A percentile compares a stretch with the other conserved stretches of the same genome.
Conservation (phyloP, 2,329 filamentous ascomycete genomes). For the Colletotrichum coccodes region DNA sequence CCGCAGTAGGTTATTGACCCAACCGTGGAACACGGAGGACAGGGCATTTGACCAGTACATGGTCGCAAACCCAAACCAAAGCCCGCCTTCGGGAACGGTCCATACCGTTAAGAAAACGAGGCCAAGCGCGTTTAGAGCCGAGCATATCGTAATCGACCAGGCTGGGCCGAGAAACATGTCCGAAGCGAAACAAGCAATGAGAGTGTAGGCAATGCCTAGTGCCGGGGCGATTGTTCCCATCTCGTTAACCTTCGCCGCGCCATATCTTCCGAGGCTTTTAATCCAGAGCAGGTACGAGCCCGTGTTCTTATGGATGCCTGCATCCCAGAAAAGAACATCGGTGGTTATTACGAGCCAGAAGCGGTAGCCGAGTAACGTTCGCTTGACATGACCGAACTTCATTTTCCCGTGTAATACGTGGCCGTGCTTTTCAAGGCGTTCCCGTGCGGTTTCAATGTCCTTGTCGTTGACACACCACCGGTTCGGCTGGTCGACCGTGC, state of each 20-base stretch:
- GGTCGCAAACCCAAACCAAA: conserved; percentile 63
- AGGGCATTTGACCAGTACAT: conserved; percentile 22
- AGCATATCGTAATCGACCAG: conserved; percentile 44
- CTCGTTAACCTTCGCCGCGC: conserved; percentile 60
- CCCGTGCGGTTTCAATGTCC: conserved; percentile 35
- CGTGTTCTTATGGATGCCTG: conserved; percentile 51
- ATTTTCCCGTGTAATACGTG: conserved; percentile 51
- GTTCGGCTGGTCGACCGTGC: conserved; percentile 58
- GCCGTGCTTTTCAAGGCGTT: conserved; percentile 49
- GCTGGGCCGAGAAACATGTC: conserved; percentile 8
- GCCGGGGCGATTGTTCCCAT: conserved; percentile 42
- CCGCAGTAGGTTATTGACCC: conserved; percentile 8
- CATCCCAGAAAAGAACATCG: conserved; percentile 57
- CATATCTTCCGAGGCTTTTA: conserved; percentile 52
- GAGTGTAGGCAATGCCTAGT: conserved; percentile 5
- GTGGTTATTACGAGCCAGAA: conserved; percentile 47
- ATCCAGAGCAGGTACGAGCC: conserved; percentile 50
- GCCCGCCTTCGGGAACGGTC: conserved; percentile 64
- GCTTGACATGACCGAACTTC: conserved; percentile 41
- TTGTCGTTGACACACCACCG: conserved; percentile 50
- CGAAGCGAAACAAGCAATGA: conserved; percentile 3
- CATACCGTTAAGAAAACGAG: conserved; percentile 59
- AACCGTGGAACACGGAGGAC: conserved; percentile 17
- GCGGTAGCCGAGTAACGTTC: conserved; percentile 51
- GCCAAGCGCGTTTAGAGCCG: conserved; percentile 7